Conservation (phyloP, 805 yeast species). For the Nakazawaea molendinolei region DNA sequence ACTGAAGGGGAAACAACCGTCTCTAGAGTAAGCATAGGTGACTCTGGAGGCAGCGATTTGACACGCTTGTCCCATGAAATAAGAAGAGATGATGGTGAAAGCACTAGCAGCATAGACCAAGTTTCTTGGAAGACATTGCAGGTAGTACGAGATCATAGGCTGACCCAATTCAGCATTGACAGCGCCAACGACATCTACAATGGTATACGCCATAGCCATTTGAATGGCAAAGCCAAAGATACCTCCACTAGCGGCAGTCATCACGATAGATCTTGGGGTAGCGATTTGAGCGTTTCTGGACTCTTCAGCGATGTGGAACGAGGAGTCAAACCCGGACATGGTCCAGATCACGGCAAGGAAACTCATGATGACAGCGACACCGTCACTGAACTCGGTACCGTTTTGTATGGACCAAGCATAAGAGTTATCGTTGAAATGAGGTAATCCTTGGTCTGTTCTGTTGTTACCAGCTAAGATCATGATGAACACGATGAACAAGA, state of each 20-base stretch:
- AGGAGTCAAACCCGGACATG: slow-evolving; percentile 72
- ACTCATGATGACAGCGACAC: slow-evolving; percentile 49
- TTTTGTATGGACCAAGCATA: slow-evolving; percentile 51
- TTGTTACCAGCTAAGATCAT: slow-evolving; percentile 49
- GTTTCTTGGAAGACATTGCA: slow-evolving; percentile 38
- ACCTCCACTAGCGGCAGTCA: slow-evolving; percentile 52
- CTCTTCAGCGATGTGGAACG: slow-evolving; percentile 72
- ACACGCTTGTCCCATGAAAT: slow-evolving; percentile 50
- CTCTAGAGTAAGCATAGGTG: slow-evolving; percentile 62
- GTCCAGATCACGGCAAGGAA: slow-evolving; percentile 63
- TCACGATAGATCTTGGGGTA: slow-evolving; percentile 61
- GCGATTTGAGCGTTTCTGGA: slow-evolving; percentile 56
- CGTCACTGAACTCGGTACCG: slow-evolving; percentile 58
- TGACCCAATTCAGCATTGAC: slow-evolving; percentile 47
- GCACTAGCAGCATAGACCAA: slow-evolving; percentile 36
- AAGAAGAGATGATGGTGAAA: slow-evolving; percentile 36
- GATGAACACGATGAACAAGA: slow-evolving; percentile 45
- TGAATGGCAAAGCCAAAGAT: slow-evolving; percentile 49
- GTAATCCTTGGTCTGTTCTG: slow-evolving; percentile 28
- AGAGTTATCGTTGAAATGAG: slow-evolving; percentile 43
- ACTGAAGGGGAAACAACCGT: slow-evolving; percentile 58
- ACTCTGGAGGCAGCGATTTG: slow-evolving; percentile 64
- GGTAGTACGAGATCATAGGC: slow-evolving; percentile 50
- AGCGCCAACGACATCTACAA: slow-evolving; percentile 41
- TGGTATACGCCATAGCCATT: slow-evolving; percentile 55